Evolutionary conservation across 164 flowering plant genomes (phyloP), one percentile per base, ranked within the genome.

Genomic region (Macadamia tetraphylla): DNA sequence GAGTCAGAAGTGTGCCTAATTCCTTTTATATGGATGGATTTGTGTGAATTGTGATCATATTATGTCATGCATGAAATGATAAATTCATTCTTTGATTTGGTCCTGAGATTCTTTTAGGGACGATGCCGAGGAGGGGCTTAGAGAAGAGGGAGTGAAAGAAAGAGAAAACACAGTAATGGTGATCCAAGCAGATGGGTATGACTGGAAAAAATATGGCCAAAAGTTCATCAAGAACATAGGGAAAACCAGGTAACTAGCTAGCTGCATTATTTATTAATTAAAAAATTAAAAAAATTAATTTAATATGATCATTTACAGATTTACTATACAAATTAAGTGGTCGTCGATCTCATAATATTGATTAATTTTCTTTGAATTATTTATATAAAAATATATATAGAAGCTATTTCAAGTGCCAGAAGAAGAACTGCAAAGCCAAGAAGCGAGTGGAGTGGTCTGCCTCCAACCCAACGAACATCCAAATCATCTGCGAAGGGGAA

Each of bases 171-270:
- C 52, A 15, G 68, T 60, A 23, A 23, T 60, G 51, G 60, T 12
- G 12, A 44, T 76, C 2, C 78, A 75, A n/a, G 70, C 56, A 65
- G 78, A 75, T 61, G 78, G 74, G 1, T 61, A 75, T 52, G 66
- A 53, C 64, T 75, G 78, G 78, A 75, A 61, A 48, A 75, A 75
- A 49, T 75, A 75, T 68, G 78, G 78, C 42, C 78, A 75, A 18
- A 75, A 75, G 62, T 72, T 71, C 67, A 76, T 76, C 23, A 71
- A 60, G 57, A 68, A 42, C n/a, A 76, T 69, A 46, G 59, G 58
- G 30, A 72, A 69, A 32, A 65, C 17, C 60, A 68, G 78, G 78
- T 72, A 67, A 23, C 23, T 23, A 23, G 23, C 23, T 23, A 23
- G 23, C 23, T 23, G 23, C 23, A 23, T 23, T 23, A 23, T 23